phyloP scores from a whole-genome alignment of 2,329 filamentous ascomycete genomes.

The Neofusicoccum ribis region DNA sequence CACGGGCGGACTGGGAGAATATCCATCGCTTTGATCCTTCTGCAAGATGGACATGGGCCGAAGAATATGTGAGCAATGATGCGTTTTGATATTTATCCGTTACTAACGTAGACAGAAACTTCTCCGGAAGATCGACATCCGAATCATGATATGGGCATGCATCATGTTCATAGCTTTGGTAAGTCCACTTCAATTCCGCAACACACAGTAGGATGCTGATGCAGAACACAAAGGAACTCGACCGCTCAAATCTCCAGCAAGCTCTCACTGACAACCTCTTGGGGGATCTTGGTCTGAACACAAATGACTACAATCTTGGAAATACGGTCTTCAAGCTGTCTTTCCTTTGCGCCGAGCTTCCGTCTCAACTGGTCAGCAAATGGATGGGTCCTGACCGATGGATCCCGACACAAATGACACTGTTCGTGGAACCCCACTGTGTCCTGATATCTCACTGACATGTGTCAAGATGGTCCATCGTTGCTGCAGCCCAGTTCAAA shows the following conservation, averaged over 20 bases:
- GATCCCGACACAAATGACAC: slow-evolving; percentile 46
- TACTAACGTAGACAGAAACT: slow-evolving; percentile 20
- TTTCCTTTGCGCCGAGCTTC: slow-evolving; percentile 29
- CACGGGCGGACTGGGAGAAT: slow-evolving; percentile 27
- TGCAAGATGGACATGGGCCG: slow-evolving; percentile 29
- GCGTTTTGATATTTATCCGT: neutral
- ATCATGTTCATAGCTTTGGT: slow-evolving; percentile 52
- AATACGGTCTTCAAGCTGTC: slow-evolving; percentile 26
- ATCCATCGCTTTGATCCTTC: slow-evolving; percentile 27
- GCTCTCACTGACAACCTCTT: slow-evolving; percentile 29
- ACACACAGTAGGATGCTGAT: too few species aligned
- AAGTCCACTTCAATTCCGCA: neutral
- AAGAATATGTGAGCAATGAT: slow-evolving; percentile 20
- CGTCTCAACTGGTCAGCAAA: slow-evolving; percentile 29
- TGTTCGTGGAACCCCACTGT: neutral
- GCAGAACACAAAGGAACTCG: slow-evolving; percentile 26
- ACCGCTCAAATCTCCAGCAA: slow-evolving; percentile 27
- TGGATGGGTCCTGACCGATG: slow-evolving; percentile 34
- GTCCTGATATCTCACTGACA: too few species aligned
- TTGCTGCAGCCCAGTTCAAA: slow-evolving; percentile 42
- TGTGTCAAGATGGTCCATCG: slow-evolving; percentile 38
- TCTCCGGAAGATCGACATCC: slow-evolving; percentile 34
- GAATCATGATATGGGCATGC: slow-evolving; percentile 41
- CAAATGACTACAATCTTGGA: slow-evolving; percentile 29
- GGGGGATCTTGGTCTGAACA: slow-evolving; percentile 26